phyloP scores from a whole-genome alignment of 495 filamentous ascomycete species.

The Haplographium delicatum region DNA sequence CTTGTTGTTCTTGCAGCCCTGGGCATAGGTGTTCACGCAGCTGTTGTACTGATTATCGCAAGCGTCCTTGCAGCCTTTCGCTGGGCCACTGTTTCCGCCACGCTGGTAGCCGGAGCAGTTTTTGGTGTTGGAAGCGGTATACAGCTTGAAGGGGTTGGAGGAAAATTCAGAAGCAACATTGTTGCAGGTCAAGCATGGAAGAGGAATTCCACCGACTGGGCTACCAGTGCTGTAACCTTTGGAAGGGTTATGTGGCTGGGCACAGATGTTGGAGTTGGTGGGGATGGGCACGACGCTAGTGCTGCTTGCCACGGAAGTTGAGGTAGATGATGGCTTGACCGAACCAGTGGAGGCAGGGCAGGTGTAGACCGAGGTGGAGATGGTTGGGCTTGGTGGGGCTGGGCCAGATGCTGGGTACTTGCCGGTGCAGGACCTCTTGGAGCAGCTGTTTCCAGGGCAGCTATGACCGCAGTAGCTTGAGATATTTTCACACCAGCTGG shows the following conservation, averaged over 20 bases:
- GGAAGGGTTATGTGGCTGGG: slow-evolving; percentile 31
- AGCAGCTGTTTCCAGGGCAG: slow-evolving; percentile 25
- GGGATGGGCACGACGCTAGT: slow-evolving; percentile 35
- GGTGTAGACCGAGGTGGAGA: slow-evolving; percentile 31
- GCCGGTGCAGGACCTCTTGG: slow-evolving; percentile 32
- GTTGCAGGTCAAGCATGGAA: slow-evolving; percentile 47
- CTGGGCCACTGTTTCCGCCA: slow-evolving; percentile 10
- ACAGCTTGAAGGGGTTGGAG: slow-evolving; percentile 41
- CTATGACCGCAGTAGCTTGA: slow-evolving; percentile 32
- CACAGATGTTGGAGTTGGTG: slow-evolving; percentile 40
- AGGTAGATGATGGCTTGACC: slow-evolving; percentile 6
- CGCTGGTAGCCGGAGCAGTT: slow-evolving; percentile 36
- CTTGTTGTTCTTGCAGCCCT: slow-evolving; percentile 32
- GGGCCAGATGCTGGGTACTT: slow-evolving; percentile 32
- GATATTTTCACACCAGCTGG: slow-evolving; percentile 36
- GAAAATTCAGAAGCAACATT: slow-evolving; percentile 34
- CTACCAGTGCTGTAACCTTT: slow-evolving; percentile 35
- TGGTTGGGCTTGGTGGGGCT: slow-evolving; percentile 27
- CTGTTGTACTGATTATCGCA: slow-evolving; percentile 44
- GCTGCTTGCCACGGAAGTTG: slow-evolving; percentile 12
- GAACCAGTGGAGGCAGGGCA: slow-evolving; percentile 21
- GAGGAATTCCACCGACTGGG: slow-evolving; percentile 42
- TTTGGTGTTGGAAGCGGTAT: slow-evolving; percentile 30
- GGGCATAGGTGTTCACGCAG: slow-evolving; percentile 38
- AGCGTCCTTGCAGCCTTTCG: slow-evolving; percentile 39